Evolutionary conservation across 2,329 filamentous ascomycete species (phyloP), one percentile per base, ranked within the genome.

Genomic region (Nemania sp.): DNA sequence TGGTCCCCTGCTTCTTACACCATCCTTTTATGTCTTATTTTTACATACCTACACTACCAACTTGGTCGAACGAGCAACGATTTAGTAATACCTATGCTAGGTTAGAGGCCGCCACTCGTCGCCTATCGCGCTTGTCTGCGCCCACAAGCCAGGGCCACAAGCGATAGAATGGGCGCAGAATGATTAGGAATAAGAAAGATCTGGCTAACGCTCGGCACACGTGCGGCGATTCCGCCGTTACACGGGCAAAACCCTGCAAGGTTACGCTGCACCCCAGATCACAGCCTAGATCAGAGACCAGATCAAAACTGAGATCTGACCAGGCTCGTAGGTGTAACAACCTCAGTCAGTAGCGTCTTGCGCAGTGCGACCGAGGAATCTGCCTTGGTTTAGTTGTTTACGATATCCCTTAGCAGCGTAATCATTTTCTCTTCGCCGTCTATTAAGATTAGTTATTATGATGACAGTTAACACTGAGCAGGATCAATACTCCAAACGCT

Each of bases 41-140:
- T n/a, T n/a, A n/a, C n/a, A n/a, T n/a, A n/a, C n/a, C n/a, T n/a
- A n/a, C n/a, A n/a, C n/a, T n/a, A n/a, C n/a, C n/a, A n/a, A n/a
- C n/a, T n/a, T n/a, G n/a, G n/a, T n/a, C n/a, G n/a, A n/a, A n/a
- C n/a, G n/a, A n/a, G n/a, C n/a, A n/a, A n/a, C n/a, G n/a, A n/a
- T n/a, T n/a, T n/a, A n/a, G n/a, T n/a, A n/a, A n/a, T n/a, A n/a
- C n/a, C n/a, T n/a, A n/a, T n/a, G n/a, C n/a, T n/a, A n/a, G n/a
- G n/a, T n/a, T 37, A 26, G 43, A 48, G 49, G 49, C 53, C 49
- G 49, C 53, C 44, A 44, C 36, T 39, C 33, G 26, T 52, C 53
- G 53, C 40, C 49, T 56, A 56, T 56, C 49, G 53, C 44, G 53
- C 49, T 49, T 56, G 44, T 40, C 39, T 49, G 39, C 44, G 49